Conservation (phyloP, 2,329 filamentous ascomycete genomes). For the Aureobasidium lini region DNA sequence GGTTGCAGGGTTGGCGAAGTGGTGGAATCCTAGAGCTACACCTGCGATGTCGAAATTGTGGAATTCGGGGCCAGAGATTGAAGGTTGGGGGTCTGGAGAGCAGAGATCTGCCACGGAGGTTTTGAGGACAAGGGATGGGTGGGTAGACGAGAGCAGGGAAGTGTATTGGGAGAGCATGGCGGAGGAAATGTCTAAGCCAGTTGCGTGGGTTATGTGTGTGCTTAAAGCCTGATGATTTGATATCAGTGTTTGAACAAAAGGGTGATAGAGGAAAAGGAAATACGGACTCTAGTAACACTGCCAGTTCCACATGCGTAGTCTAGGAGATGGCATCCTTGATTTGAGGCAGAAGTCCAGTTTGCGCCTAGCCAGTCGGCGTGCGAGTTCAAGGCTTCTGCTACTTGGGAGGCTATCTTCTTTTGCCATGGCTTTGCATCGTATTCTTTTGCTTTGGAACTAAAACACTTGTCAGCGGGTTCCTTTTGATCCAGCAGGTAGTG, state of each 20-base stretch:
- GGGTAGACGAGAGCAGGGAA: constrained; percentile 15
- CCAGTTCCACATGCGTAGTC: constrained; percentile 31
- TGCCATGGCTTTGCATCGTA: constrained; percentile 29
- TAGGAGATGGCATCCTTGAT: constrained; percentile 19
- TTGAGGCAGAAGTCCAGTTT: constrained; percentile 18
- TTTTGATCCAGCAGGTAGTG: too few relatives aligned
- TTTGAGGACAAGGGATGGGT: constrained; percentile 11
- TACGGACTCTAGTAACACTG: constrained; percentile 21
- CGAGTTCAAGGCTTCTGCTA: constrained; percentile 22
- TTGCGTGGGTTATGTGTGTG: constrained; percentile 24
- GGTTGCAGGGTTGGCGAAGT: constrained; percentile 30
- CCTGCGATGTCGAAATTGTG: constrained; percentile 36
- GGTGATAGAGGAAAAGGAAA: background rate
- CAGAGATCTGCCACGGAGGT: constrained; percentile 32
- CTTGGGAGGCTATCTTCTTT: constrained; percentile 23
- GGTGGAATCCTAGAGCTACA: constrained; percentile 39
- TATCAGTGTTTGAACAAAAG: background rate
- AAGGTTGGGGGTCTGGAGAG: constrained; percentile 19
- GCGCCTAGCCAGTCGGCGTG: constrained; percentile 25
- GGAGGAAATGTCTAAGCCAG: constrained; percentile 27
- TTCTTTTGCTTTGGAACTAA: constrained; percentile 24
- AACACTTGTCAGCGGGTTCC: too few relatives aligned
- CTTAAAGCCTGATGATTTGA: constrained; percentile 19
- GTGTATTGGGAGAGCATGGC: constrained; percentile 28
- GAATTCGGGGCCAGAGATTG: constrained; percentile 25